Base-by-base conservation (phyloP, 352 stramenopile genomes). In the Globisporangium carolinianum region DNA sequence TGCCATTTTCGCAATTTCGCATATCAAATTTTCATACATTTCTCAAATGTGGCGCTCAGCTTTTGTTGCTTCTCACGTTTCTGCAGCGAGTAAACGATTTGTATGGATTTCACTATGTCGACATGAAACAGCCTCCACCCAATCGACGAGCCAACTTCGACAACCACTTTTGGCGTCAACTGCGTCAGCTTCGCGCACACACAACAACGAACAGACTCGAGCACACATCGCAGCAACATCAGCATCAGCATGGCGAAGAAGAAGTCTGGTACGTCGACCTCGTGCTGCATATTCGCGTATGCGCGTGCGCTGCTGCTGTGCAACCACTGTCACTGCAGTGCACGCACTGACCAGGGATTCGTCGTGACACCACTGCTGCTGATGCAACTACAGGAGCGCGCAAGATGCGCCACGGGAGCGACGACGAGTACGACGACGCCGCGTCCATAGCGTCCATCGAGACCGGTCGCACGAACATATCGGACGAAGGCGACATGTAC, bases 401-500 rank as follows among this genome's bases (percentile, higher is more conserved):
- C 50, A 72, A 71, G 1, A 91, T 90, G 83, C 79, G 74, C 38
- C 52, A 51, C n/a, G 71, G 79, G 15, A 75, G 86, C 56, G 76
- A 91, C 11, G 71, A 82, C 37, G 74, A 88, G 14, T 74, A 70
- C 41, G 83, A 95, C 53, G 86, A 92, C 35, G 74, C 53, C 9
- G 68, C 52, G 48, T 95, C 83, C 10, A 58, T 93, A 43, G 78
- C 68, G 36, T 95, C 86, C 5, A 58, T 86, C 24, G 82, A 94
- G 57, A 92, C 79, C 5, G 63, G 69, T 24, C 64, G 72, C 39
- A 87, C 80, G n/a, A 70, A 79, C 53, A 58, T 73, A 38, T 87
- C 77, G 10, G 77, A 91, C 51, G 69, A 86, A 52, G 73, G 69
- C 46, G 78, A 92, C 18, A 81, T 83, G 53, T 89, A 90, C 53